Conservation (phyloP, 2,329 filamentous ascomycete species). For the Biscogniauxia marginata region DNA sequence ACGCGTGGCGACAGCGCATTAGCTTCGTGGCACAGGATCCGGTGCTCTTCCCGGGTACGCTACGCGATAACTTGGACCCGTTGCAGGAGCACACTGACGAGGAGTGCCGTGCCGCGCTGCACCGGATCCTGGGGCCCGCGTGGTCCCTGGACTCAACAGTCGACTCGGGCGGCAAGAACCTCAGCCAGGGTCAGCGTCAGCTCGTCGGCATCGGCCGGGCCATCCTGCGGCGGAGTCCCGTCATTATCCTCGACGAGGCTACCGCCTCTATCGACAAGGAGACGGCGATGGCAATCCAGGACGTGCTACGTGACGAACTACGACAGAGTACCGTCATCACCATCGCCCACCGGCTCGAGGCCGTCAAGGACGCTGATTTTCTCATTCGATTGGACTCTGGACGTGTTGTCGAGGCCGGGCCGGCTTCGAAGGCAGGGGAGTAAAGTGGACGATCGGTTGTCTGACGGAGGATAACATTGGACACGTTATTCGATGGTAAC, state of each 20-base stretch:
- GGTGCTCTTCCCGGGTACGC: slow-evolving; percentile 57
- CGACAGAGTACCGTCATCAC: slow-evolving; percentile 59
- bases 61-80: slow-evolving; percentile 68
- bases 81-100: slow-evolving; percentile 55
- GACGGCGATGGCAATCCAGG: slow-evolving; percentile 58
- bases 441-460: background rate
- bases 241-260: slow-evolving; percentile 64
- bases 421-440: slow-evolving; percentile 18
- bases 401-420: slow-evolving; percentile 48
- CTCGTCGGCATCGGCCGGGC: slow-evolving; percentile 60
- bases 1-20: slow-evolving; percentile 54
- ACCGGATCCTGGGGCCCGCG: slow-evolving; percentile 54
- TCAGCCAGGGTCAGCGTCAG: slow-evolving; percentile 63
- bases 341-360: slow-evolving; percentile 64
- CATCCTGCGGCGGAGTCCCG: slow-evolving; percentile 57
- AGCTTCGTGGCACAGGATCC: slow-evolving; percentile 66
- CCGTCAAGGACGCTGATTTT: slow-evolving; percentile 58
- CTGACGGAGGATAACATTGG: no score
- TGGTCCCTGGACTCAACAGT: slow-evolving; percentile 51
- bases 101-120: slow-evolving; percentile 52
- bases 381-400: slow-evolving; percentile 54
- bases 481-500: no score
- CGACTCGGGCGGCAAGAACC: slow-evolving; percentile 59
- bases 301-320: slow-evolving; percentile 55
- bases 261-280: slow-evolving; percentile 61